A percentile compares a stretch with the other conserved stretches of the same genome.
phyloP scores from a whole-genome alignment of 2,329 filamentous ascomycete species.

The Microcyclospora pomicola region DNA sequence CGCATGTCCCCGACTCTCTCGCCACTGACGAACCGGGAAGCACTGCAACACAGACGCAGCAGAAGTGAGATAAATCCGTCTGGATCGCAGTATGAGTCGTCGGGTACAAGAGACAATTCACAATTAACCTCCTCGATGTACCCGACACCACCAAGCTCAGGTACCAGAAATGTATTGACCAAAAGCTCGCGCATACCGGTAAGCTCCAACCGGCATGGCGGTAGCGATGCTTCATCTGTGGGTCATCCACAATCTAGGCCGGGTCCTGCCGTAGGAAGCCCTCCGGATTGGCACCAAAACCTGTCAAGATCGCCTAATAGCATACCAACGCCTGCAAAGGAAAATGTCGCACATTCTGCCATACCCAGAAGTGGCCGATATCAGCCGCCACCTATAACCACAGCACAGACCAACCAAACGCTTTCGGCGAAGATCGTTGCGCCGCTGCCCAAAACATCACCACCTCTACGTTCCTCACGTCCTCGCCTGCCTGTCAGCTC shows the following conservation, averaged over 20 bases:
- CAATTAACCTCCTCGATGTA: slow-evolving; percentile 8
- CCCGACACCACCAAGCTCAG: slow-evolving; percentile 16
- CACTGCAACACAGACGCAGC: slow-evolving; percentile 20
- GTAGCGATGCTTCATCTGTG: no score
- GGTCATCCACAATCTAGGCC: slow-evolving; percentile 13
- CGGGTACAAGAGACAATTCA: slow-evolving; percentile 16
- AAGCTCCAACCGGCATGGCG: no score
- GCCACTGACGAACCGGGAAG: slow-evolving; percentile 7
- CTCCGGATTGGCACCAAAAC: slow-evolving; percentile 8
- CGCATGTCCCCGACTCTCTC: slow-evolving; percentile 11
- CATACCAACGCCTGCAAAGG: slow-evolving; percentile 11
- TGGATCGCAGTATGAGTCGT: slow-evolving; percentile 11
- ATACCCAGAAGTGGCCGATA: slow-evolving; percentile 14
- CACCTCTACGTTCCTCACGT: slow-evolving; percentile 64
- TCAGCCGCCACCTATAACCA: slow-evolving; percentile 15
- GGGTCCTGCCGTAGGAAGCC: slow-evolving; percentile 16
- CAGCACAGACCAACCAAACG: slow-evolving; percentile 15
- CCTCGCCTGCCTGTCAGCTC: slow-evolving; percentile 67
- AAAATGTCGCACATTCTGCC: slow-evolving; percentile 15
- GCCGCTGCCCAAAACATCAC: slow-evolving; percentile 59
- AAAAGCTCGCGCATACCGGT: slow-evolving; percentile 18
- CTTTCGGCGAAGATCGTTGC: slow-evolving; percentile 62
- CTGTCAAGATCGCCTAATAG: slow-evolving; percentile 17
- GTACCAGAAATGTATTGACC: slow-evolving; percentile 4
- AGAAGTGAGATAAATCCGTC: slow-evolving; percentile 19